phyloP scores from a whole-genome alignment of 31 red algal genomes.

The Bonnemaisonia californica region DNA sequence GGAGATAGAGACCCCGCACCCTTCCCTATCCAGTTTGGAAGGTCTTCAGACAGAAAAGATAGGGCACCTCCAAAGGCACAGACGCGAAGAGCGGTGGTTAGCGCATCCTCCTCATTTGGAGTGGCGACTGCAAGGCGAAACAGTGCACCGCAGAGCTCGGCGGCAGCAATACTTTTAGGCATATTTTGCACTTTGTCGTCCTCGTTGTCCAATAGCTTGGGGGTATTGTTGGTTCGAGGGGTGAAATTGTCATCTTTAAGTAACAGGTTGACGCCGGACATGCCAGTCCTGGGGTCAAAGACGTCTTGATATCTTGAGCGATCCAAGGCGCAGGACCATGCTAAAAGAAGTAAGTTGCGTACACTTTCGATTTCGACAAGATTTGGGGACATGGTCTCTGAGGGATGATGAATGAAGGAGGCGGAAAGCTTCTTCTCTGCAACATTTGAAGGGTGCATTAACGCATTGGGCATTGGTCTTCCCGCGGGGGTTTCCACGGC shows the following conservation, averaged over 20 bases:
- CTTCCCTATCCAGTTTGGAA: constrained; percentile 64
- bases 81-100: constrained; percentile 58
- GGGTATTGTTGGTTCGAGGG: constrained; percentile 43
- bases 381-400: constrained; percentile 40
- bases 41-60: constrained; percentile 38
- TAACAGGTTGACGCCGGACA: constrained; percentile 67
- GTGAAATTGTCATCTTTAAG: constrained; percentile 70
- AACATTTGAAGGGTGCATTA: background rate
- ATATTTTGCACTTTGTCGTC: constrained; percentile 49
- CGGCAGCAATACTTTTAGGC: constrained; percentile 53
- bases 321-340: constrained; percentile 83
- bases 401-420: background rate
- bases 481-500: background rate
- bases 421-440: background rate
- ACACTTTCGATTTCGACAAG: constrained; percentile 59
- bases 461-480: background rate
- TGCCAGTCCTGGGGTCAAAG: constrained; percentile 72
- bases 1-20: constrained; percentile 61
- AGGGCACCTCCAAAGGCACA: constrained; percentile 71
- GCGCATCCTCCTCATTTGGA: constrained; percentile 76
- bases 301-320: constrained; percentile 81
- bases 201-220: constrained; percentile 50
- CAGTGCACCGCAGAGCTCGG: constrained; percentile 58
- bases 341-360: constrained; percentile 67
- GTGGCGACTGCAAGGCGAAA: constrained; percentile 72